phyloP scores from a whole-genome alignment of 2,329 filamentous ascomycete species.

The Pseudocercospora musae region DNA sequence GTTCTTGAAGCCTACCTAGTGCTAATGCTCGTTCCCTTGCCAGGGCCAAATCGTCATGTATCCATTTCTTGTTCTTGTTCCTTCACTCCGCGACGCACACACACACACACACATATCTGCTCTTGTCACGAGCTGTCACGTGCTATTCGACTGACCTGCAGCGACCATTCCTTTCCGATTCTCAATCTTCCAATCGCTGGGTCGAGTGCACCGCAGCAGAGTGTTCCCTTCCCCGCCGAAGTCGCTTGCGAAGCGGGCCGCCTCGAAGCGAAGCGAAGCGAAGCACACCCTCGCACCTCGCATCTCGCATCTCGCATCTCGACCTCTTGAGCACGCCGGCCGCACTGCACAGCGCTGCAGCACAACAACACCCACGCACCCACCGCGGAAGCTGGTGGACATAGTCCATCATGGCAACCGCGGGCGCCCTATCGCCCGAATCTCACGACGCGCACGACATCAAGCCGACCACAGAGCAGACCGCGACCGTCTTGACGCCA shows the following conservation, averaged over 20 bases:
- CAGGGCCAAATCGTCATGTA: not conserved
- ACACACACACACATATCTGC: not conserved
- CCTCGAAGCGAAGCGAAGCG: not conserved
- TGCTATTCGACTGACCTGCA: not conserved
- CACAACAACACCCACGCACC: not conserved
- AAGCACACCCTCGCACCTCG: not conserved
- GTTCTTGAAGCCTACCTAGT: not conserved
- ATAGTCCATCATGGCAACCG: conserved; percentile 10
- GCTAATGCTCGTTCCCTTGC: not conserved
- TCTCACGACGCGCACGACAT: conserved; percentile 24
- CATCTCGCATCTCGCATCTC: conserved; percentile 2
- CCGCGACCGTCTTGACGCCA: conserved; percentile 46
- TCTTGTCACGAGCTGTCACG: not conserved
- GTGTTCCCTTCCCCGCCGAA: not conserved
- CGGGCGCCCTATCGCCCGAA: conserved; percentile 25
- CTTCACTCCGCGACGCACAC: not conserved
- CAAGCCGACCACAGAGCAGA: conserved; percentile 28
- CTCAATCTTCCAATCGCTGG: not conserved
- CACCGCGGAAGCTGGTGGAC: conserved; percentile 1
- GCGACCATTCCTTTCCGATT: not conserved
- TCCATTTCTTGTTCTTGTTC: not conserved
- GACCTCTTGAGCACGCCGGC: not conserved
- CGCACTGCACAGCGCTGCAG: conserved; percentile 3
- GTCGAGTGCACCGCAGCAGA: not conserved
- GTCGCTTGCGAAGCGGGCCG: conserved; percentile 1